These are phyloP conservation scores for Metschnikowia corniflorae DNA, from an alignment of 805 yeast species.

Conservation along the genomic window DNA sequence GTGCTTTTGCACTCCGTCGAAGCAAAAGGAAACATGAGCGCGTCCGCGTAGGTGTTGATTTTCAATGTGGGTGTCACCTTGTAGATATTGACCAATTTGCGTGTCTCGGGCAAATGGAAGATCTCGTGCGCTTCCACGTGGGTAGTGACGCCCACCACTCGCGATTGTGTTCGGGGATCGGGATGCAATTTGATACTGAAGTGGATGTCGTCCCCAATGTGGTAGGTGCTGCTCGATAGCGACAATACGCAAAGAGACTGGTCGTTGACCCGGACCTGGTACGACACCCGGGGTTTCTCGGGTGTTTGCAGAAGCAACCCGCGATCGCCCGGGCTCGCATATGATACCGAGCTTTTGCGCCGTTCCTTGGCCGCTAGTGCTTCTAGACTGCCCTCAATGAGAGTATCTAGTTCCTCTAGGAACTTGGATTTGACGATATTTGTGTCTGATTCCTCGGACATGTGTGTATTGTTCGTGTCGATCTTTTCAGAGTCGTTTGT, in stretches of 20 bases:
- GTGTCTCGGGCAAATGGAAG: constrained; percentile 22
- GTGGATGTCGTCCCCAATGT: constrained; percentile 37
- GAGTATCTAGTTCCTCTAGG: constrained; percentile 28
- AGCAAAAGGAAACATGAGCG: constrained; percentile 20
- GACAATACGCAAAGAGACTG: constrained; percentile 30
- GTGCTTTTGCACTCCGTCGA: constrained; percentile 13
- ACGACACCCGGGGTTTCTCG: constrained; percentile 16
- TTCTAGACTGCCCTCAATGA: constrained; percentile 34
- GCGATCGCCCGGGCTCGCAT: constrained; percentile 13
- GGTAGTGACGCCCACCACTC: constrained; percentile 31
- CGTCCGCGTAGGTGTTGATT: constrained; percentile 30
- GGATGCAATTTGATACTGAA: constrained; percentile 28
- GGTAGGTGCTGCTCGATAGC: constrained; percentile 33
- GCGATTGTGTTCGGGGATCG: constrained; percentile 12
- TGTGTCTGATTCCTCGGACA: neutral
- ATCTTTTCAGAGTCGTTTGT: neutral
- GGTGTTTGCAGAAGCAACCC: constrained; percentile 13
- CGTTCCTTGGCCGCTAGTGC: constrained; percentile 31
- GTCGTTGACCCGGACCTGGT: constrained; percentile 34
- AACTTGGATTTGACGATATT: constrained; percentile 9
- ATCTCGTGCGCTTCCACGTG: constrained; percentile 40
- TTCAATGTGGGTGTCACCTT: constrained; percentile 34
- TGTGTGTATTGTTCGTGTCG: neutral
- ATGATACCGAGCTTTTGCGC: constrained; percentile 25
- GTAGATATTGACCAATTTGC: constrained; percentile 24